Percentiles rank a stretch among this genome's conserved stretches.
phyloP scores from a whole-genome alignment of 176 grass and related monocot species.

The Thinopyrum elongatum region DNA sequence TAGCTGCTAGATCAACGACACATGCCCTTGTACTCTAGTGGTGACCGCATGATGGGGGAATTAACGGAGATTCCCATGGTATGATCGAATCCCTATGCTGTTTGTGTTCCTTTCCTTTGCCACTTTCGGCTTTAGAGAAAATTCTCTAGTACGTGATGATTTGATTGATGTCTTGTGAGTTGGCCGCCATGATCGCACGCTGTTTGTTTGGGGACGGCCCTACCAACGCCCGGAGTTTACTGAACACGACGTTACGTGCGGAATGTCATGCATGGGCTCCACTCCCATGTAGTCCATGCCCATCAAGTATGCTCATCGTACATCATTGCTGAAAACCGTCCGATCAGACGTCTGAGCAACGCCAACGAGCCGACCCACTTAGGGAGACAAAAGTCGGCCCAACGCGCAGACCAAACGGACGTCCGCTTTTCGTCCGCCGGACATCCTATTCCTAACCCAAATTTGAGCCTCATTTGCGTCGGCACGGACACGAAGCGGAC shows the following conservation, averaged over 20 bases:
- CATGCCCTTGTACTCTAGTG: slow-evolving; percentile 36
- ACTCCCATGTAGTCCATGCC: not conserved
- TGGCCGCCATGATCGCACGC: slow-evolving; percentile 48
- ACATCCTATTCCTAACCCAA: no score
- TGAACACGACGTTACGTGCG: slow-evolving; percentile 15
- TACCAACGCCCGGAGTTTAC: not conserved
- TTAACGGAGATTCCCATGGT: slow-evolving; percentile 7
- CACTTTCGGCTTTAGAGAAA: slow-evolving; percentile 46
- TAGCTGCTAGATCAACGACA: slow-evolving; percentile 35
- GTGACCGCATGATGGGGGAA: slow-evolving; percentile 55
- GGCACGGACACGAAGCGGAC: no score
- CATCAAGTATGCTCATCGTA: not conserved
- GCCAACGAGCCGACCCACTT: no score
- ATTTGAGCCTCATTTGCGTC: no score
- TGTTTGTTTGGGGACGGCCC: not conserved
- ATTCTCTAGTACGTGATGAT: slow-evolving; percentile 21
- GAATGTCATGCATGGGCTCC: slow-evolving; percentile 32
- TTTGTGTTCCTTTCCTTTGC: slow-evolving; percentile 16
- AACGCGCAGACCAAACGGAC: no score
- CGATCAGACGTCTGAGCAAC: no score
- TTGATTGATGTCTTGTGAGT: slow-evolving; percentile 30
- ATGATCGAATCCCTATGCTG: not conserved
- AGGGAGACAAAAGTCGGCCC: no score
- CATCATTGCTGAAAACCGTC: no score
- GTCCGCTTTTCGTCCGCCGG: no score